These are phyloP conservation scores for Termitomyces sp. DNA, from an alignment of 768 basidiomycete genomes.

Conservation along the genomic window DNA sequence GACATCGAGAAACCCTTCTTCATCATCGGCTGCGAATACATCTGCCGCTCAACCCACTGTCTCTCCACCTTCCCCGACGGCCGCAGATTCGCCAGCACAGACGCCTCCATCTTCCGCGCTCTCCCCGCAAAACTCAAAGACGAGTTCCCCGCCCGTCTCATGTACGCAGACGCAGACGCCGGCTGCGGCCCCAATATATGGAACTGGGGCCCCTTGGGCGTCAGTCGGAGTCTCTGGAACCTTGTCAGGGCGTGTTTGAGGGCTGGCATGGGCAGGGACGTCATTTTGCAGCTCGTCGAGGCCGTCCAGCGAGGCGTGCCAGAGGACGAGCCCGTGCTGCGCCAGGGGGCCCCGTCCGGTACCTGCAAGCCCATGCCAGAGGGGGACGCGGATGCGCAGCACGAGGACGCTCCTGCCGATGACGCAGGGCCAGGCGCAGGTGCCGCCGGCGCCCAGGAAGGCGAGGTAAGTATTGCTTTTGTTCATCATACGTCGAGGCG, in stretches of 20 bases:
- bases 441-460: neutral
- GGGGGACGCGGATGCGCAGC: neutral
- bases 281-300: conserved; percentile 55
- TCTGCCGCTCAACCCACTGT: conserved; percentile 55
- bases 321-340: conserved; percentile 27
- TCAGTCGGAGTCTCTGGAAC: conserved; percentile 71
- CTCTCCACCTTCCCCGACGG: conserved; percentile 44
- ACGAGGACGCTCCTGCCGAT: neutral
- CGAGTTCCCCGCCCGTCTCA: conserved; percentile 67
- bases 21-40: conserved; percentile 82
- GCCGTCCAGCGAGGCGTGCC: conserved; percentile 56
- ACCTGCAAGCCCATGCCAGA: neutral
- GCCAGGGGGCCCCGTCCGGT: neutral
- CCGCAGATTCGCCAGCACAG: conserved; percentile 69
- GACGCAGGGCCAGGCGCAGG: neutral
- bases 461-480: neutral
- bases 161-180: conserved; percentile 55
- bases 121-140: conserved; percentile 66
- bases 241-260: conserved; percentile 60
- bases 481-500: no score
- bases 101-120: conserved; percentile 66
- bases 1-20: conserved; percentile 81
- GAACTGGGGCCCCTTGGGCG: conserved; percentile 78
- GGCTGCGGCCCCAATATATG: conserved; percentile 61
- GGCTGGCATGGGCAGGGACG: conserved; percentile 58